Percentiles rank a stretch among this genome's conserved stretches.
Evolutionary conservation across 2,329 filamentous ascomycete genomes (phyloP).

Genomic region (Pyrenochaeta sp.): DNA sequence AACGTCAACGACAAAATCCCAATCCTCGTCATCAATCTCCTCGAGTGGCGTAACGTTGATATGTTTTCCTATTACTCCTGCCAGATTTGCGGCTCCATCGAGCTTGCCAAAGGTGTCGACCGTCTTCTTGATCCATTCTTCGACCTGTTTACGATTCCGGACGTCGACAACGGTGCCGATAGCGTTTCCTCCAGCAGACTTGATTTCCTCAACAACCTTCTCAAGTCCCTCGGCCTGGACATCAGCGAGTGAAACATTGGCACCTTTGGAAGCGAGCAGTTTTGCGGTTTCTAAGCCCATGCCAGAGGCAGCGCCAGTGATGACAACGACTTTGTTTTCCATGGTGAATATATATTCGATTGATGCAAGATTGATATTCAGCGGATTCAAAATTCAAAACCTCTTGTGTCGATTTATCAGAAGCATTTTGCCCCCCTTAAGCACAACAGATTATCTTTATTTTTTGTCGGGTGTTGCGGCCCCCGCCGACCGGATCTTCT

Average conservation of each 20-base stretch:
- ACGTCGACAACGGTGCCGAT: slow-evolving; percentile 57
- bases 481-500: no score
- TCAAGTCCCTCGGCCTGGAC: slow-evolving; percentile 29
- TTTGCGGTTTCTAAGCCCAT: slow-evolving; percentile 33
- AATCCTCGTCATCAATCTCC: slow-evolving; percentile 48
- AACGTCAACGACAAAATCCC: slow-evolving; percentile 47
- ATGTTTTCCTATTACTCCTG: slow-evolving; percentile 48
- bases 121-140: slow-evolving; percentile 58
- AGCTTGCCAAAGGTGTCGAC: slow-evolving; percentile 58
- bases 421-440: no score
- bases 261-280: slow-evolving; percentile 30
- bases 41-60: slow-evolving; percentile 23
- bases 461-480: no score
- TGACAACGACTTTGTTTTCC: slow-evolving; percentile 34
- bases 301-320: slow-evolving; percentile 39
- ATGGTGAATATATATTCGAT: no score
- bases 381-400: slow-evolving; percentile 10
- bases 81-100: slow-evolving; percentile 53
- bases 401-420: no score
- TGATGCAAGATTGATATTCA: no score
- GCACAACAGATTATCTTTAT: slow-evolving; percentile 7
- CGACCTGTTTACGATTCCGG: slow-evolving; percentile 57
- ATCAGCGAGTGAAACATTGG: slow-evolving; percentile 37
- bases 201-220: slow-evolving; percentile 21
- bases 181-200: slow-evolving; percentile 26